Evolutionary conservation across 2,329 filamentous ascomycete species (phyloP), one percentile per base, ranked within the genome.

Genomic region (Fusarium guadeloupense): DNA sequence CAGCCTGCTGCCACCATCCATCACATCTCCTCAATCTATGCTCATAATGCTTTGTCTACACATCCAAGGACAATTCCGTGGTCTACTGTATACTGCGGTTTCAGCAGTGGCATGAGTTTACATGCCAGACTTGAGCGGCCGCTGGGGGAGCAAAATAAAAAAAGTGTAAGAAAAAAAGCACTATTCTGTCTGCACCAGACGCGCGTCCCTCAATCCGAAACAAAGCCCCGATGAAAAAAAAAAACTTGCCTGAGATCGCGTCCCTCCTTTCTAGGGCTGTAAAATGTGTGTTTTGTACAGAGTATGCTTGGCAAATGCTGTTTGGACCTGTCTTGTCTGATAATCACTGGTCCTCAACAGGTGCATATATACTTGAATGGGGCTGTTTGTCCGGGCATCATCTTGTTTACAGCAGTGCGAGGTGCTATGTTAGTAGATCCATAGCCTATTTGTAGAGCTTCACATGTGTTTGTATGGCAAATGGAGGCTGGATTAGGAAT

Each of bases 151-250:
- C 23, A 9, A n/a, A n/a, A n/a, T n/a, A 31, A n/a, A 25, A 25
- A 31, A 31, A 31, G 6, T 31, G 4, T 26, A 12, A 31, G 12
- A 14, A 14, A 31, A 31, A 31, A 31, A 31, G 28, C 28, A 31
- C 28, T 33, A 28, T 47, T 58, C 43, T 44, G 63, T 56, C 54
- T 46, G 43, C 35, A 39, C 45, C 54, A 59, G 54, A 57, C 63
- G 60, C 63, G 63, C 62, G 62, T 65, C 61, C 53, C 45, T 50
- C 33, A 43, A 42, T 61, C 43, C 60, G 60, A 64, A 63, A 63
- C 60, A 64, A 46, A 50, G 43, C 54, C 33, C 59, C 45, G 41
- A 64, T 44, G 26, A 30, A 46, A 45, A 48, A 47, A 34, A 33
- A 48, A 47, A 34, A 33, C 39, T 51, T 26, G 33, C 40, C 31